Base-by-base conservation (phyloP, 768 basidiomycete genomes). In the Pluteus cervinus region DNA sequence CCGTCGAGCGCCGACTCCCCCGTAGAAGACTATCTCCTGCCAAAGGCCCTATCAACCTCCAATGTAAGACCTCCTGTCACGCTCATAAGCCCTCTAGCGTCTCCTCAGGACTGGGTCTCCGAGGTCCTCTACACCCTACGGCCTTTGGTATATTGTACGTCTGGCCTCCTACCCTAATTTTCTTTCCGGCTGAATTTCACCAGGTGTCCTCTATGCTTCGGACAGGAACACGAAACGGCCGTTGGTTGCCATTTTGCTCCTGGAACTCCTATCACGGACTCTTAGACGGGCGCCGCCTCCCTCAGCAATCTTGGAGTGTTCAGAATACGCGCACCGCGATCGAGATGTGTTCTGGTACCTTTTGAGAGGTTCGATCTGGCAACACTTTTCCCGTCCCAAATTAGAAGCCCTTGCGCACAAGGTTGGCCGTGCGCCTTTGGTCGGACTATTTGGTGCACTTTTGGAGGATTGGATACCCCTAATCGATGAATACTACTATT, bases 401-500 rank as follows among this genome's bases (percentile, higher is more conserved):
- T 49, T 91, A 37, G 78, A 81, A 52, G 67, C 68, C 2, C 61
- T 89, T 44, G 78, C 75, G 22, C 61, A 75, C 44, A 63, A 56
- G 29, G 69, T 76, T 14, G 65, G 75, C 3, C 63, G 64, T 39
- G 69, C 68, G 30, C 86, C 86, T 11, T 35, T 89, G 18, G 51
- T 91, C 18, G 75, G 79, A n/a, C 54, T 88, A 33, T 57, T 87
- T 26, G 69, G 85, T 46, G 74, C 79, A 17, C 61, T 91, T 41
- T 55, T 87, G 41, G 80, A 76, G 45, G 87, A 89, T 51, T 91
- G 89, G 88, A 77, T 91, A 45, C 89, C 87, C 14, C 62, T 91
- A 54, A 86, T 91, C 43, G 79, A 91, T 55, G 85, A 86, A 53
- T 91, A 91, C 62, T 81, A 91, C 65, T 91, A 91, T 69, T 91